Conservation (phyloP, 306 rosid species). For the Prunus mume region DNA sequence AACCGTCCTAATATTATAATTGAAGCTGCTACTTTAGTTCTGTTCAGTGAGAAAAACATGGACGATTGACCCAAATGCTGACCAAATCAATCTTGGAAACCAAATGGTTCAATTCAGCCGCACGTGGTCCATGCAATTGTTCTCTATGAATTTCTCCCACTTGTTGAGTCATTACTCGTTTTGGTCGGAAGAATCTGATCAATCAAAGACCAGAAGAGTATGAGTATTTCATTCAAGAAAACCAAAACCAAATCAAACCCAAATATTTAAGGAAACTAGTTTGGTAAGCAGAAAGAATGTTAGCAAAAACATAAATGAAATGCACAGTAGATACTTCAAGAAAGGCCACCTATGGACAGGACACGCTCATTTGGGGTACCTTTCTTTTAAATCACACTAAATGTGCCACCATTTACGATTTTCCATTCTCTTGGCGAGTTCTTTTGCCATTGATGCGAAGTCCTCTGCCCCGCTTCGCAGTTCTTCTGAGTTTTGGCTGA, state of each 20-base stretch:
- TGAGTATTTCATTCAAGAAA: neutral
- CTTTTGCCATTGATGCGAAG: conserved; percentile 79
- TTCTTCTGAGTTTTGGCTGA: conserved; percentile 61
- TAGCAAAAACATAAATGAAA: neutral
- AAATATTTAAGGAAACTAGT: neutral
- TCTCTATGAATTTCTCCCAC: too few species aligned
- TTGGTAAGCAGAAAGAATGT: neutral
- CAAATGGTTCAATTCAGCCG: neutral
- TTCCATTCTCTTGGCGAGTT: conserved; percentile 77
- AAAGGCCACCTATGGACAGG: neutral
- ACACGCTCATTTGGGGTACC: neutral
- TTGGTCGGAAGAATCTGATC: neutral
- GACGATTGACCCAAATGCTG: neutral
- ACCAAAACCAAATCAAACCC: neutral
- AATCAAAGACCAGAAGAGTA: neutral
- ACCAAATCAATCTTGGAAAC: neutral
- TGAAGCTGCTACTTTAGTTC: neutral
- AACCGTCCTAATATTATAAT: neutral
- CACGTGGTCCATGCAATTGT: neutral
- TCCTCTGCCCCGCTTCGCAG: conserved; percentile 67
- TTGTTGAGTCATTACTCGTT: neutral
- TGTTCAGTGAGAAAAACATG: neutral
- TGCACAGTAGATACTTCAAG: neutral
- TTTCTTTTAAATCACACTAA: neutral
- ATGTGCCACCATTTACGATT: conserved; percentile 91